Base-by-base conservation (phyloP, 805 yeast genomes). In the Crinitomyces ghanaensis region DNA sequence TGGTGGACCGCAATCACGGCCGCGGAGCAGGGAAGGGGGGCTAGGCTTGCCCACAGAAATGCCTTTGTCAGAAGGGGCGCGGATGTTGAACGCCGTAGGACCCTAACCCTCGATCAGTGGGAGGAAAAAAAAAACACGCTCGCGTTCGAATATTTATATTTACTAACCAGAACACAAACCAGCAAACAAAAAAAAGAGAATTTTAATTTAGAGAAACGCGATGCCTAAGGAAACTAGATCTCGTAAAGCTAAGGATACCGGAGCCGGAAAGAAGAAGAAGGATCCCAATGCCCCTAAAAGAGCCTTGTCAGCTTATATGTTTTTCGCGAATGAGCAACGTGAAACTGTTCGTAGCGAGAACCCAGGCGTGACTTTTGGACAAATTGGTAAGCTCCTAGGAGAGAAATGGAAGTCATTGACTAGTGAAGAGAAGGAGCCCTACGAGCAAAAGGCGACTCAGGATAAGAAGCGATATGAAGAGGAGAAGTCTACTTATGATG, bases 391-490 rank as follows among this genome's bases (percentile, higher is more conserved):
- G 63, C 61, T 84, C 41, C 74, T 91, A 53, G 98, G 98, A 61
- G 95, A 85, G 62, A 80, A 72, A 64, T 91, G 98, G 98, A 85
- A 84, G 74, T 83, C 86, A 42, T 69, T 91, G 48, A 66, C 69
- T 46, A 76, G 74, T 35, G 86, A 78, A 32, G 93, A 78, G 46
- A 91, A 84, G 68, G 65, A 59, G 48, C 96, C 95, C 43, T 91
- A 85, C 65, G 94, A 84, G 65, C 73, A 72, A 50, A 81, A 84
- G 69, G 97, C 97, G 49, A 91, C 76, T 46, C 78, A 81, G 49
- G 98, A 91, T 69, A 91, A 91, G 74, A 83, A 86, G 72, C 81
- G 98, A 68, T 91, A 91, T 64, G 96, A 88, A 67, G 74, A 79
- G 53, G 93, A 84, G 66, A 88, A 88, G 73, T 93, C 88, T 49